Evolutionary conservation across 257 asterid species (phyloP), one percentile per base, ranked within the genome.

Genomic region (Buddleja alternifolia): DNA sequence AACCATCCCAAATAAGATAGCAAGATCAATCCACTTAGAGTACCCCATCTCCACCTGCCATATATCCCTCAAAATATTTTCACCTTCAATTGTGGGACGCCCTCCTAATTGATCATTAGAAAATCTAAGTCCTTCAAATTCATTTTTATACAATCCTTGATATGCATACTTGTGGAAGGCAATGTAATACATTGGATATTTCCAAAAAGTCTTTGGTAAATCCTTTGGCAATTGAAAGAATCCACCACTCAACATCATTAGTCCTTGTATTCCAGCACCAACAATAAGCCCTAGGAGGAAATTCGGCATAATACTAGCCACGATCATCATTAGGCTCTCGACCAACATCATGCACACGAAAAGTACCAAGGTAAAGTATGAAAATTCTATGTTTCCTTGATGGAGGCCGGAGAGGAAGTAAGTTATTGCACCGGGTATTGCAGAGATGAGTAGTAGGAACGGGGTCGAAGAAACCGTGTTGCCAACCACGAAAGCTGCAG

Each of bases 281-380:
- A 61, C 80, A 0, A 83, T 77, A 2, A 85, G 76, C 12, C 86
- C 88, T 63, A 82, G 65, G 21, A 85, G 85, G 73, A 88, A 85
- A 74, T 85, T 85, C 3, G 95, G 92, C 66, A 85, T 84, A 15
- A 88, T 21, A 61, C 79, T 67, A 0, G 90, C 90, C 1, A 88
- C 90, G 4, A 81, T 78, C 90, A 88, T 88, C 95, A 88, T 83
- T 9, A 88, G 69, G 75, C 88, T 84, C 81, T 88, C 95, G n/a
- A 88, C 89, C 32, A 88, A 68, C 90, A 83, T 76, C 79, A 85
- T 82, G 71, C 88, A 83, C 4, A 82, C 69, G 19, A 81, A 71
- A 11, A 88, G 88, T 8, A 83, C 70, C 16, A 65, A 4, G 0
- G 40, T 64, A 72, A 85, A 88, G 84, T 75, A 88, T 0, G 19